These are phyloP conservation scores for Mrakiaceae sp. DNA, from an alignment of 1,284 basidiomycete genomes.

Conservation along the genomic window DNA sequence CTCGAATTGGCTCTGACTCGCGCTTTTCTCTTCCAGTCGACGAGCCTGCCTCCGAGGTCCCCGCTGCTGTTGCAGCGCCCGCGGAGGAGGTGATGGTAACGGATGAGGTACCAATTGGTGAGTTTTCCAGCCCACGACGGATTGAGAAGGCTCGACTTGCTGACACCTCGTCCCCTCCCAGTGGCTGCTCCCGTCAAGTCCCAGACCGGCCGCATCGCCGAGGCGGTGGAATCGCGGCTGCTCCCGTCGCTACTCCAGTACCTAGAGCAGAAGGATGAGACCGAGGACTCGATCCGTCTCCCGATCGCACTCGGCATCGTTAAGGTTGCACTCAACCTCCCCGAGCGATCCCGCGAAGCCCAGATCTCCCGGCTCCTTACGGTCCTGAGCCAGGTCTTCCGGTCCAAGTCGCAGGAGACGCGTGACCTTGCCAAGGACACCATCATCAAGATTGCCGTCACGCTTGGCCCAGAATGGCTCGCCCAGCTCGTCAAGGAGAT, in stretches of 20 bases:
- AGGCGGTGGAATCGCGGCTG: constrained; percentile 62
- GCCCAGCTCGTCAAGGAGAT: constrained; percentile 67
- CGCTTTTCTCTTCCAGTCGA: not conserved
- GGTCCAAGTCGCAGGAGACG: constrained; percentile 87
- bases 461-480: constrained; percentile 64
- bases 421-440: constrained; percentile 79
- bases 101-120: not conserved
- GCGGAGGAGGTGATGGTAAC: no score
- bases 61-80: not conserved
- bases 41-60: not conserved
- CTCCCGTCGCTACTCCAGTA: constrained; percentile 66
- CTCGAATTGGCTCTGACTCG: not conserved
- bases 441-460: constrained; percentile 66
- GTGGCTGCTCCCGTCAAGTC: constrained; percentile 28
- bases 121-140: not conserved
- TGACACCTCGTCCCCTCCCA: not conserved
- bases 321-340: constrained; percentile 71
- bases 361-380: constrained; percentile 75
- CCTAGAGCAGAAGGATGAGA: constrained; percentile 70
- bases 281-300: constrained; percentile 72
- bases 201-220: constrained; percentile 46
- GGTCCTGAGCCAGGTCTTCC: constrained; percentile 72
- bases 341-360: constrained; percentile 50
- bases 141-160: no score
- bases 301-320: constrained; percentile 83